Conservation (phyloP, 2,329 filamentous ascomycete species). For the Cladosporium sp. region DNA sequence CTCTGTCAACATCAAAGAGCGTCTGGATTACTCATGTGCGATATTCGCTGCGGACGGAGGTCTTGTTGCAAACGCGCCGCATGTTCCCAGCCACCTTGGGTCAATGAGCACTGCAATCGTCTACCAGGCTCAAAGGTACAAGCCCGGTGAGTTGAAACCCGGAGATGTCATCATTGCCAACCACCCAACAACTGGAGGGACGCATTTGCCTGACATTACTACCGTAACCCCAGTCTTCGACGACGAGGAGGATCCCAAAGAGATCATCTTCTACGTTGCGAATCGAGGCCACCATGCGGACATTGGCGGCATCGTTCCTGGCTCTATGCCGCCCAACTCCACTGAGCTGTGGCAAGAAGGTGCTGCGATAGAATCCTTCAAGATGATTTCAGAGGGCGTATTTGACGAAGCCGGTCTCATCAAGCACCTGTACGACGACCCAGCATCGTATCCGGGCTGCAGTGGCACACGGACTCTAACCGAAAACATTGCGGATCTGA, state of each 20-base stretch:
- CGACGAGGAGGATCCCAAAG: conserved; percentile 38
- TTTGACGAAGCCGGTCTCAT: conserved; percentile 40
- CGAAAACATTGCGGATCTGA: conserved; percentile 41
- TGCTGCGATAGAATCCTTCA: conserved; percentile 37
- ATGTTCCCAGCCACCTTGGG: conserved; percentile 46
- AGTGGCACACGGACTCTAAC: conserved; percentile 34
- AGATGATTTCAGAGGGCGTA: conserved; percentile 37
- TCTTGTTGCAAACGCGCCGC: conserved; percentile 46
- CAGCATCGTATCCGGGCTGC: conserved; percentile 53
- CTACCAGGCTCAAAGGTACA: conserved; percentile 40
- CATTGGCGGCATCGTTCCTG: conserved; percentile 43
- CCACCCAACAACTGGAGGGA: conserved; percentile 43
- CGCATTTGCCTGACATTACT: conserved; percentile 46
- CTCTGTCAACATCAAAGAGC: conserved; percentile 50
- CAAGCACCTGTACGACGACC: conserved; percentile 62
- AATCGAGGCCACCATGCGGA: conserved; percentile 45
- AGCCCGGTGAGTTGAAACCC: conserved; percentile 44
- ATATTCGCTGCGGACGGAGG: conserved; percentile 45
- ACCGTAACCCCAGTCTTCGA: conserved; percentile 45
- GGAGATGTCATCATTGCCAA: conserved; percentile 46
- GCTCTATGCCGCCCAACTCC: conserved; percentile 46
- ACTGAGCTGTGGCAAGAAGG: conserved; percentile 49
- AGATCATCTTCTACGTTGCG: conserved; percentile 43
- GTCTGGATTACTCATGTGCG: conserved; percentile 48
- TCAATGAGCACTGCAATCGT: conserved; percentile 46